Evolutionary conservation across 2,329 filamentous ascomycete genomes (phyloP).

Genomic region (Sporothrix pseudoabietina): DNA sequence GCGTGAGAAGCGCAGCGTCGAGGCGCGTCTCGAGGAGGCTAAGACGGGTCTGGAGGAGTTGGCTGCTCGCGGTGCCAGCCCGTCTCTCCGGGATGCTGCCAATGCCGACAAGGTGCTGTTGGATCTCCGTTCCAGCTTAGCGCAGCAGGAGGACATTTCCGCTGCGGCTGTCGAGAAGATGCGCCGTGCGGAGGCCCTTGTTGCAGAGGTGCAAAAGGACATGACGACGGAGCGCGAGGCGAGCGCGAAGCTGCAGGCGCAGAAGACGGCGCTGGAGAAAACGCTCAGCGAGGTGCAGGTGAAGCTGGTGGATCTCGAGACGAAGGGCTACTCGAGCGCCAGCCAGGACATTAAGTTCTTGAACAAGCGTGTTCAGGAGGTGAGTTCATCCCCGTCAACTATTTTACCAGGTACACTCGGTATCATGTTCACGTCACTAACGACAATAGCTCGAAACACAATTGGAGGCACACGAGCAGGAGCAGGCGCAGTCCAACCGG

Average conservation of each 20-base stretch:
- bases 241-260: conserved; percentile 79
- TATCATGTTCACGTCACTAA: conserved; percentile 19
- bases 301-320: conserved; percentile 88
- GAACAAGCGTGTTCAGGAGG: conserved; percentile 92
- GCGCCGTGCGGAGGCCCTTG: conserved; percentile 86
- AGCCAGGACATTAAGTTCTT: conserved; percentile 95
- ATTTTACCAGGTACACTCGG: not conserved
- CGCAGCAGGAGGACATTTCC: conserved; percentile 91
- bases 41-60: conserved; percentile 87
- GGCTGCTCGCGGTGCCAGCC: conserved; percentile 78
- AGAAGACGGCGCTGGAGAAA: conserved; percentile 89
- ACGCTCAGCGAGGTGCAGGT: conserved; percentile 87
- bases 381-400: conserved; percentile 52
- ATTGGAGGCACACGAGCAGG: conserved; percentile 78
- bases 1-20: conserved; percentile 87
- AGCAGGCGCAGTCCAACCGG: conserved; percentile 78
- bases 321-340: conserved; percentile 91
- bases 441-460: conserved; percentile 75
- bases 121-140: conserved; percentile 83
- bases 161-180: conserved; percentile 95
- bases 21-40: conserved; percentile 82
- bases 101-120: conserved; percentile 76
- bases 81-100: conserved; percentile 86
- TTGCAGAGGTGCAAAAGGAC: conserved; percentile 89
- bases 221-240: conserved; percentile 82